Evolutionary conservation across 306 rosid genomes (phyloP), one percentile per base, ranked within the genome.

Genomic region (Aeschynomene evenia): DNA sequence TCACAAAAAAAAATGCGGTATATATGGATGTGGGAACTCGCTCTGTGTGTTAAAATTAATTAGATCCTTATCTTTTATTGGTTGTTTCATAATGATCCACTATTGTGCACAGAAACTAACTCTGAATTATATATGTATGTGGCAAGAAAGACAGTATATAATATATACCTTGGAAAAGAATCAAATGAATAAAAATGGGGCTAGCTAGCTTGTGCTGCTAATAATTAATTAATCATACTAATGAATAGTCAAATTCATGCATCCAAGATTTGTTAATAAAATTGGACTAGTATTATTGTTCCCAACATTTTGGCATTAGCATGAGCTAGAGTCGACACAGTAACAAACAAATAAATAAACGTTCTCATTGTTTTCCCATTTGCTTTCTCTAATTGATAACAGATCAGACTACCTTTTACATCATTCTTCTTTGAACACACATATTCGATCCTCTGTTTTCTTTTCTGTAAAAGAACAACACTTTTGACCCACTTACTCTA

Each of bases 311-410:
- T 71, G 74, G 77, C 63, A 70, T 40, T 56, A 36, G 63, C 13
- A 36, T 50, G 54, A 45, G 61, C n/a, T 18, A 15, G 66, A 66
- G 55, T 52, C 12, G 33, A 6, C 9, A 60, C 52, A 22, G 20
- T 33, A 68, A 68, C 40, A 57, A 43, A 18, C 59, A 45, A 8
- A 34, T 34, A 34, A 31, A 31, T 8, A 61, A 48, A 83, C 81
- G 80, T 80, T 85, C 80, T 73, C 59, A 31, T 73, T 79, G 80
- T 73, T 78, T 83, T 83, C 80, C 54, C 80, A 79, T 78, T 71
- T 76, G 72, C 85, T 79, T 86, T 83, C 79, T 60, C 49, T 6
- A 24, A 59, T 29, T 63, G 83, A 81, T 45, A 48, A 42, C 33
- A 48, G 51, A 71, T 58, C 22, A 14, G 50, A 37, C 76, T 39